Percentiles rank a stretch among this genome's conserved stretches.
Evolutionary conservation across 2,329 filamentous ascomycete species (phyloP).

Genomic region (Botrytis galanthina): DNA sequence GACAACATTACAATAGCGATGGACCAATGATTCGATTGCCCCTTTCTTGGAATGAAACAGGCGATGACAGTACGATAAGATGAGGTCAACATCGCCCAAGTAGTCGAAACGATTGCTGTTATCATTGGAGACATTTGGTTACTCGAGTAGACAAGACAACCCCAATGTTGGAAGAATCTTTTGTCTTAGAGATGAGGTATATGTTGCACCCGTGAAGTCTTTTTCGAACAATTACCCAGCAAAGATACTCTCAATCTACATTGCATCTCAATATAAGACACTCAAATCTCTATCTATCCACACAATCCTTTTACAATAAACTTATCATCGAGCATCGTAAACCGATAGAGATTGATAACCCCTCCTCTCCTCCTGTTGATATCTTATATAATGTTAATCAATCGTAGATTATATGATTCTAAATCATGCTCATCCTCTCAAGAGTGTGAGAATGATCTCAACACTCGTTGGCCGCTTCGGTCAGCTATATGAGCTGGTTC

Average conservation of each 20-base stretch:
- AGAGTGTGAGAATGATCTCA: background rate
- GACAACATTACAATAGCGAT: background rate
- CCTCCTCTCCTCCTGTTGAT: background rate
- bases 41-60: conserved; percentile 2
- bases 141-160: background rate
- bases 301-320: background rate
- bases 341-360: background rate
- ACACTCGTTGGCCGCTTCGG: background rate
- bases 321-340: background rate
- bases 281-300: background rate
- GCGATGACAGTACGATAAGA: background rate
- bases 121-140: background rate
- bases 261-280: background rate
- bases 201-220: background rate
- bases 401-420: background rate
- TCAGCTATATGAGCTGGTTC: background rate
- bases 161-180: background rate
- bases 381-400: background rate
- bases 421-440: background rate
- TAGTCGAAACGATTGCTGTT: background rate
- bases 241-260: background rate
- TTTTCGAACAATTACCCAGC: background rate
- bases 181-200: background rate
- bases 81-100: background rate
- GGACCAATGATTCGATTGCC: background rate